Percentiles rank a stretch among this genome's conserved stretches.
These are phyloP conservation scores for Solanum appendiculatum DNA, from an alignment of 257 asterid species.

Conservation along the genomic window DNA sequence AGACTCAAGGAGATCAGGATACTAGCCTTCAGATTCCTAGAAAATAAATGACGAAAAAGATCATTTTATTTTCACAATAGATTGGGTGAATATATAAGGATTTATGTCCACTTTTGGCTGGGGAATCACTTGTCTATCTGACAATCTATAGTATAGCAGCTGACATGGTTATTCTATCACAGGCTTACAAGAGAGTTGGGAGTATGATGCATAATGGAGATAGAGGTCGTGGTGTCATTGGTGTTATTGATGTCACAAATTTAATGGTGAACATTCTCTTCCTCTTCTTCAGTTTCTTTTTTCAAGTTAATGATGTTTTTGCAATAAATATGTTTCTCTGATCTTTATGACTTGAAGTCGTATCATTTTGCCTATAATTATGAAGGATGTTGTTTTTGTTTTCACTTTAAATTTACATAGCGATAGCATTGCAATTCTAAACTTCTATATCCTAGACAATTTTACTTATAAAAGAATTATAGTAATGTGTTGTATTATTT, in stretches of 20 bases:
- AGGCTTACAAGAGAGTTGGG: slow-evolving; percentile 90
- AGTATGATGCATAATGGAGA: slow-evolving; percentile 79
- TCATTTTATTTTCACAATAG: neutral
- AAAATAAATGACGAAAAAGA: neutral
- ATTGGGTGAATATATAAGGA: neutral
- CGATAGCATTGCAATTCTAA: neutral
- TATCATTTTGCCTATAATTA: neutral
- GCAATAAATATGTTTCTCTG: neutral
- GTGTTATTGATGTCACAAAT: slow-evolving; percentile 64
- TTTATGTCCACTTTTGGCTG: neutral
- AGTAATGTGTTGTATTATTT: neutral
- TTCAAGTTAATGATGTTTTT: neutral
- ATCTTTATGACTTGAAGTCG: neutral
- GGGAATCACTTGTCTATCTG: neutral
- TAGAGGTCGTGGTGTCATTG: slow-evolving; percentile 69
- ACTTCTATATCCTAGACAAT: neutral
- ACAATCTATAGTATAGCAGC: neutral
- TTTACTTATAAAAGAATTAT: neutral
- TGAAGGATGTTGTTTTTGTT: neutral
- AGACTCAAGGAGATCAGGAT: neutral
- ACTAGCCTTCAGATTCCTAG: neutral
- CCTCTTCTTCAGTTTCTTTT: neutral
- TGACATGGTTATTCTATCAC: neutral
- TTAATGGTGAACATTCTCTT: slow-evolving; percentile 40
- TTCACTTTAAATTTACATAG: neutral